A percentile compares a stretch with the other conserved stretches of the same genome.
Evolutionary conservation across 352 stramenopile species (phyloP).

Genomic region (Globisporangium viniferum): DNA sequence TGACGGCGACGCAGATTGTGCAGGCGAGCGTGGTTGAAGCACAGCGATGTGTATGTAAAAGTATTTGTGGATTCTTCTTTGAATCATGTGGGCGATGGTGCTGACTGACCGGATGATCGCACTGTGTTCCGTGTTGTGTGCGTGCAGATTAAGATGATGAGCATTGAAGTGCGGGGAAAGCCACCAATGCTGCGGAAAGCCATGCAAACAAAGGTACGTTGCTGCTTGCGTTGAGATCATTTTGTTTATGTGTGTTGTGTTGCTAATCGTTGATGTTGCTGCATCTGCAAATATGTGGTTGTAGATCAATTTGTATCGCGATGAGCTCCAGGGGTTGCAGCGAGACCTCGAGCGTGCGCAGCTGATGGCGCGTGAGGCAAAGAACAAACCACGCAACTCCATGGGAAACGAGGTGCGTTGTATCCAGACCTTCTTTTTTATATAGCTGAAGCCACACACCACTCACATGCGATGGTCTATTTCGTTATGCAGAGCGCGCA

Average conservation of each 20-base stretch:
- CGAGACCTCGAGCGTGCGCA: slow-evolving; percentile 70
- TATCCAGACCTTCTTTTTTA: too few relatives aligned
- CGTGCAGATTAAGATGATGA: slow-evolving; percentile 76
- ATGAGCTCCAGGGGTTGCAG: slow-evolving; percentile 64
- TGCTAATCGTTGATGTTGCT: background rate
- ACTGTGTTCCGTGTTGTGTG: slow-evolving; percentile 4
- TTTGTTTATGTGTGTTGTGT: background rate
- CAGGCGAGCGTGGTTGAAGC: slow-evolving; percentile 67
- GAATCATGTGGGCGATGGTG: background rate
- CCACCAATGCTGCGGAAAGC: slow-evolving; percentile 53
- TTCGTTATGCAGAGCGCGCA: slow-evolving; percentile 37
- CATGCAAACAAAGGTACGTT: slow-evolving; percentile 64
- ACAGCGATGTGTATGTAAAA: slow-evolving; percentile 54
- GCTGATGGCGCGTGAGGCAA: slow-evolving; percentile 56
- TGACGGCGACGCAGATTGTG: slow-evolving; percentile 46
- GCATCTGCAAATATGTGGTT: background rate
- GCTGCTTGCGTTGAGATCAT: background rate
- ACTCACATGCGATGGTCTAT: background rate
- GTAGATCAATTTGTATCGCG: slow-evolving; percentile 65
- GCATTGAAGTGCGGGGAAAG: slow-evolving; percentile 66
- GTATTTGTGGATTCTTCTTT: background rate
- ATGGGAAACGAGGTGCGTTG: slow-evolving; percentile 27
- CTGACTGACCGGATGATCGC: background rate
- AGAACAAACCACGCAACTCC: slow-evolving; percentile 22
- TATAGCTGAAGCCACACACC: too few relatives aligned